Evolutionary conservation across 805 yeast genomes (phyloP).

Genomic region (Gaillardinia entomophila): DNA sequence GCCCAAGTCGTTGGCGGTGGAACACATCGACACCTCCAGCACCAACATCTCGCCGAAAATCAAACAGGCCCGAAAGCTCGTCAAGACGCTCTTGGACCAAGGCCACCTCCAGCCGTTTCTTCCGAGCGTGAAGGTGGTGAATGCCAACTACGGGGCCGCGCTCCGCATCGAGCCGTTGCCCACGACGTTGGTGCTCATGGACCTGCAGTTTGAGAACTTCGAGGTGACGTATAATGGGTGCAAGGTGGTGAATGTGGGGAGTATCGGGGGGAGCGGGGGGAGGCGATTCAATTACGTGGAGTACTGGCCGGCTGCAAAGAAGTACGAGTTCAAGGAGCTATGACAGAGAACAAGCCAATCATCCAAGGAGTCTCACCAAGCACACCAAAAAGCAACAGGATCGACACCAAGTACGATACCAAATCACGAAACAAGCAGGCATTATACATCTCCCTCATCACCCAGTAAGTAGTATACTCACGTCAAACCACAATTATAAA

Average conservation of each 20-base stretch:
- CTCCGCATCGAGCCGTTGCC: conserved; percentile 79
- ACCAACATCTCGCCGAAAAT: conserved; percentile 38
- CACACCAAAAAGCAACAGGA: too few relatives aligned
- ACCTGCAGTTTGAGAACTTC: conserved; percentile 64
- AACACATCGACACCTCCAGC: conserved; percentile 11
- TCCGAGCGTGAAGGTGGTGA: conserved; percentile 51
- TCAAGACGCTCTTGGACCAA: conserved; percentile 80
- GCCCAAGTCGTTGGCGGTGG: conserved; percentile 15
- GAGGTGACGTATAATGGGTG: conserved; percentile 81
- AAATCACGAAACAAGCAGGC: too few relatives aligned
- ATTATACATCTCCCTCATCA: too few relatives aligned
- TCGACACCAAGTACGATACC: too few relatives aligned
- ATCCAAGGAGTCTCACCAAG: too few relatives aligned
- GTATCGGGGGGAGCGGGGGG: conserved; percentile 31
- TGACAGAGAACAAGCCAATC: too few relatives aligned
- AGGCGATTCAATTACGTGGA: conserved; percentile 61
- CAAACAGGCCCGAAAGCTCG: conserved; percentile 61
- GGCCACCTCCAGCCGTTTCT: conserved; percentile 82
- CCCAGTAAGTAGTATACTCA: too few relatives aligned
- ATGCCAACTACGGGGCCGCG: conserved; percentile 65
- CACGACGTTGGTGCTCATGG: conserved; percentile 53
- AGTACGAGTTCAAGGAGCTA: conserved; percentile 41
- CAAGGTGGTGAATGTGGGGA: conserved; percentile 61
- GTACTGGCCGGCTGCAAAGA: conserved; percentile 57
- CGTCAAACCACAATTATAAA: too few relatives aligned